Conservation (phyloP, 768 basidiomycete species). For the Rhodosporidiobolus odoratus region DNA sequence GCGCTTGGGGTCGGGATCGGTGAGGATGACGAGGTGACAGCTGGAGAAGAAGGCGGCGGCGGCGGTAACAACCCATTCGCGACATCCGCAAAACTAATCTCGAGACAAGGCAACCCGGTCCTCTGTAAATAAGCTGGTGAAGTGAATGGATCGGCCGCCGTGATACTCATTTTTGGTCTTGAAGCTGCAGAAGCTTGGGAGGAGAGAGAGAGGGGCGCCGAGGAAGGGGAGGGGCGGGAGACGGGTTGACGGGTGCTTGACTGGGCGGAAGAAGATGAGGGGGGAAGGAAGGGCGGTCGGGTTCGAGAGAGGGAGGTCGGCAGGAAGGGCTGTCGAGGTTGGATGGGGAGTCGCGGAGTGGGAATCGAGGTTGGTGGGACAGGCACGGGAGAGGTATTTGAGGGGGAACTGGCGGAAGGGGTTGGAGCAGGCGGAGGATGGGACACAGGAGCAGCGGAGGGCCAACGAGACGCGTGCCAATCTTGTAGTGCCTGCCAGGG, state of each 20-base stretch:
- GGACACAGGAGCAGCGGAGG: not conserved
- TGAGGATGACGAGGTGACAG: no score
- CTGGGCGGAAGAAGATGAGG: no score
- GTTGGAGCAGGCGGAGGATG: not conserved
- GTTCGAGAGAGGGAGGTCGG: not conserved
- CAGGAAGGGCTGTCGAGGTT: slow-evolving; percentile 2
- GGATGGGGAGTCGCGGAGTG: not conserved
- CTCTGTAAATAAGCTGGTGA: slow-evolving; percentile 57
- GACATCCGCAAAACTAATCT: slow-evolving; percentile 61
- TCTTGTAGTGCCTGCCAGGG: slow-evolving; percentile 1
- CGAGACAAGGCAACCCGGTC: slow-evolving; percentile 56
- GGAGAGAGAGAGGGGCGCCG: not conserved
- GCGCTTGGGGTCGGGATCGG: no score
- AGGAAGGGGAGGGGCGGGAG: slow-evolving; percentile 38
- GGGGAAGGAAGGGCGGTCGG: not conserved
- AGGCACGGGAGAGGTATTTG: not conserved
- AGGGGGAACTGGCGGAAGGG: not conserved
- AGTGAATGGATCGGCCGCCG: slow-evolving; percentile 54
- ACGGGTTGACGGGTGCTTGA: slow-evolving; percentile 21
- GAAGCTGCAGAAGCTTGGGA: not conserved
- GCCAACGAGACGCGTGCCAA: slow-evolving; percentile 21
- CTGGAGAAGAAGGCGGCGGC: not conserved
- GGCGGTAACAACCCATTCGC: slow-evolving; percentile 44
- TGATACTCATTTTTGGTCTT: not conserved
- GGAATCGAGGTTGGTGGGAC: not conserved